Evolutionary conservation across 2,329 filamentous ascomycete genomes (phyloP).

Genomic region (Amauroascus niger): DNA sequence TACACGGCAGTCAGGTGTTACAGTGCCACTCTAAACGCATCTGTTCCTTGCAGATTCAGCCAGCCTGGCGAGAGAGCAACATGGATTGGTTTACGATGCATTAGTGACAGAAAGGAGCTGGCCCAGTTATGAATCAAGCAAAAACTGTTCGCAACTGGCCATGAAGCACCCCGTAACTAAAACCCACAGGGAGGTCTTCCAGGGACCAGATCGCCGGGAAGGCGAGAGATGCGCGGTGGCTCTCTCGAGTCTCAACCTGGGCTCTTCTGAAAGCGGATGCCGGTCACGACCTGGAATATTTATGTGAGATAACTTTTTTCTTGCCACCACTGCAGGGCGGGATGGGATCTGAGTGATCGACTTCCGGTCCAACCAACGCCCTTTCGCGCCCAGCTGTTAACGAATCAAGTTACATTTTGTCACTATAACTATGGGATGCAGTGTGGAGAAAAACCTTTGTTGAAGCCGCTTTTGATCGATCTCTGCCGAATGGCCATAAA

Average conservation of each 20-base stretch:
- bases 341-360: conserved; percentile 8
- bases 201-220: neutral
- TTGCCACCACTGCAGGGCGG: neutral
- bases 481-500: neutral
- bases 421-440: neutral
- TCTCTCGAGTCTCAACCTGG: no score
- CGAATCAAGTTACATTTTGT: neutral
- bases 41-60: conserved; percentile 4
- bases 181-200: neutral
- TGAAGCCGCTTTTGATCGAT: neutral
- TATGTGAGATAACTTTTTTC: neutral
- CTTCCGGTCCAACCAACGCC: neutral
- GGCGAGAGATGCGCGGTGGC: neutral
- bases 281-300: neutral
- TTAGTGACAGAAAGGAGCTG: no score
- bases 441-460: neutral
- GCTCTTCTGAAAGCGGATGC: neutral
- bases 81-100: no score
- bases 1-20: neutral
- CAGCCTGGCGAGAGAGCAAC: no score
- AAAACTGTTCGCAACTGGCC: neutral
- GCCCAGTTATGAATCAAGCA: neutral
- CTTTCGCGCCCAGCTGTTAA: neutral
- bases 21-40: neutral
- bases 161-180: neutral